phyloP scores from a whole-genome alignment of 1,139 yeast species.

The Pichia sp. region DNA sequence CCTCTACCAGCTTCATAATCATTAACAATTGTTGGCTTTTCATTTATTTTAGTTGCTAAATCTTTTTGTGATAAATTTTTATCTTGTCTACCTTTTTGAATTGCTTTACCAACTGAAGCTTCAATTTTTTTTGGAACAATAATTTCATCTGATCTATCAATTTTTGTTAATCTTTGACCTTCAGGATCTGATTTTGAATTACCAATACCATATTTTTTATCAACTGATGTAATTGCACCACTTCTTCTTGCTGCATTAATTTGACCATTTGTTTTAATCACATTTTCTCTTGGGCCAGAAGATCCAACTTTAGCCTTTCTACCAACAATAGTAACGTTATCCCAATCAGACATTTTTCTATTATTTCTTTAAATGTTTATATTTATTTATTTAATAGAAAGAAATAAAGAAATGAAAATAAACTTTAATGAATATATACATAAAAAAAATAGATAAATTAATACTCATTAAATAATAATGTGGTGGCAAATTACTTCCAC shows the following conservation, averaged over 20 bases:
- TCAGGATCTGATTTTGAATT: conserved; percentile 68
- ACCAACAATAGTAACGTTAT: conserved; percentile 81
- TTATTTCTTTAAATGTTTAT: background rate
- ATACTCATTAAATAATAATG: no score
- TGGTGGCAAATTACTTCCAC: no score
- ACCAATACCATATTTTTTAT: conserved; percentile 81
- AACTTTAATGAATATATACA: no score
- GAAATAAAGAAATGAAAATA: no score
- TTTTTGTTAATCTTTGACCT: conserved; percentile 90
- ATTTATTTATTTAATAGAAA: background rate
- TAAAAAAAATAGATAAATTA: no score
- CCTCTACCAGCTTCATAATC: conserved; percentile 98
- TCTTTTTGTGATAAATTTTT: conserved; percentile 92
- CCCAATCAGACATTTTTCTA: conserved; percentile 63
- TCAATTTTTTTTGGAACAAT: conserved; percentile 90
- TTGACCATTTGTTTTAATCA: conserved; percentile 71
- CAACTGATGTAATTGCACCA: conserved; percentile 85
- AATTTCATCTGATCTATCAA: conserved; percentile 90
- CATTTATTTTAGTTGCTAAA: conserved; percentile 89
- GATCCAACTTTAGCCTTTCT: conserved; percentile 79
- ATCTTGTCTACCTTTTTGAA: conserved; percentile 80
- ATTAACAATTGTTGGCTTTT: conserved; percentile 90
- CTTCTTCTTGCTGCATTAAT: conserved; percentile 91
- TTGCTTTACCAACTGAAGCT: conserved; percentile 78
- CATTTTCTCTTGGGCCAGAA: conserved; percentile 73